Base-by-base conservation (phyloP, 164 flowering plant species). In the Magnolia officinalis region DNA sequence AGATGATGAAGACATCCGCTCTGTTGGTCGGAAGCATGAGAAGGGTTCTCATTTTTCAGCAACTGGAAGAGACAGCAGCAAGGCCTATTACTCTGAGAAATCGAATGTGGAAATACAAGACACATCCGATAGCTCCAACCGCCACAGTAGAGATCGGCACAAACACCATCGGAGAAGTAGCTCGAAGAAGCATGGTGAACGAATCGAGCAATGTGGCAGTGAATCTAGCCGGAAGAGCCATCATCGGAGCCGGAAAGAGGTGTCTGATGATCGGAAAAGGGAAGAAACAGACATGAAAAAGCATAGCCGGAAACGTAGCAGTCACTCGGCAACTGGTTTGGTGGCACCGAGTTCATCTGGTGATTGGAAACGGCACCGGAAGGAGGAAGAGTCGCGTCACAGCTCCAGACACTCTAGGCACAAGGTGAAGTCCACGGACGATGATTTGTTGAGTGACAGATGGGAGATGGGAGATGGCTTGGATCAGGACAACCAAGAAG, bases 381-480 rank as follows among this genome's bases (percentile, higher is more conserved):
- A 74, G 64, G 86, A 80, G 77, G 82, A 74, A 80, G 82, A 82
- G 37, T 72, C 74, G 4, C 66, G 78, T 75, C 86, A 78, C 23
- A 82, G 82, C 66, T 78, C 85, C 75, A 79, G 82, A 76, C 85
- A 74, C 76, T 83, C 88, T 65, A 81, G 77, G 76, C 83, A 82
- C 55, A 64, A 45, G 70, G 74, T 64, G 37, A 85, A 80, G 75
- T 66, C 64, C 26, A 29, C 21, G n/a, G 78, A 70, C 37, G 78
- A 82, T 31, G 78, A 75, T 68, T 68, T 31, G 68, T 72, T 63
- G 76, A 67, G 79, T 70, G 91, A 86, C 71, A 85, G 89, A 75
- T 85, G 86, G 90, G 83, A 84, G 80, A 82, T 85, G 86, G 80
- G 61, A 6, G 78, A 83, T 76, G 85, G 84, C 45, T 79, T 78